Evolutionary conservation across 768 basidiomycete genomes (phyloP).

Genomic region (Phlebiopsis gigantea): DNA sequence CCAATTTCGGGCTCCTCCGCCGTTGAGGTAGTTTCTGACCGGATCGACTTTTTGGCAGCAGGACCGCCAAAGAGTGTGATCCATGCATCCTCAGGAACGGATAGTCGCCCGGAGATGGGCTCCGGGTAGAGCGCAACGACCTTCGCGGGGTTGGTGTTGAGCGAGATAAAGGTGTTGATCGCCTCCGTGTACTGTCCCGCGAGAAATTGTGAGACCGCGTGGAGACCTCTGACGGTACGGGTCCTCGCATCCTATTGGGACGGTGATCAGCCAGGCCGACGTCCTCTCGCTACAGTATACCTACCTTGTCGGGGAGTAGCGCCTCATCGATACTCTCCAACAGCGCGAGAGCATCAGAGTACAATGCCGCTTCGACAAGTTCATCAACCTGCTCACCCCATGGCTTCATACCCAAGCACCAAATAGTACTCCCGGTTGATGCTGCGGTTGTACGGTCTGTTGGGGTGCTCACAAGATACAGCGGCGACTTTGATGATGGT

Average conservation of each 20-base stretch:
- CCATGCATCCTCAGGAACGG: conserved; percentile 66
- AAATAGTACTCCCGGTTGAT: conserved; percentile 72
- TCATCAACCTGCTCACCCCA: conserved; percentile 86
- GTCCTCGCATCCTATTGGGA: conserved; percentile 44
- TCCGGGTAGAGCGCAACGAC: conserved; percentile 88
- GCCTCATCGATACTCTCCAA: conserved; percentile 63
- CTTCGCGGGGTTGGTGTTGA: conserved; percentile 91
- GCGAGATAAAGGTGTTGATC: conserved; percentile 80
- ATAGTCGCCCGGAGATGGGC: conserved; percentile 71
- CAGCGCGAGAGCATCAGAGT: conserved; percentile 76
- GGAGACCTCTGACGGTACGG: conserved; percentile 60
- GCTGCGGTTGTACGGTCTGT: conserved; percentile 61
- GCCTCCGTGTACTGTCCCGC: conserved; percentile 67
- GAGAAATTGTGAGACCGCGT: conserved; percentile 76
- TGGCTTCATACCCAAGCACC: conserved; percentile 65
- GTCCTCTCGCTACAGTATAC: background rate
- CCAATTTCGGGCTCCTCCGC: background rate
- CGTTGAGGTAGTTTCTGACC: conserved; percentile 21
- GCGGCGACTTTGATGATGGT: conserved; percentile 44
- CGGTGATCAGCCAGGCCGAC: conserved; percentile 3
- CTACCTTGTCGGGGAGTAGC: conserved; percentile 60
- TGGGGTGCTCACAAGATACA: conserved; percentile 68
- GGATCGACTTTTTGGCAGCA: conserved; percentile 14
- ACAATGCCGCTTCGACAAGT: conserved; percentile 60
- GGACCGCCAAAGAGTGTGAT: conserved; percentile 83